Percentiles rank a stretch among this genome's conserved stretches.
These are phyloP conservation scores for Ophiostoma fasciatum DNA, from an alignment of 2,329 filamentous ascomycete species.

Conservation along the genomic window DNA sequence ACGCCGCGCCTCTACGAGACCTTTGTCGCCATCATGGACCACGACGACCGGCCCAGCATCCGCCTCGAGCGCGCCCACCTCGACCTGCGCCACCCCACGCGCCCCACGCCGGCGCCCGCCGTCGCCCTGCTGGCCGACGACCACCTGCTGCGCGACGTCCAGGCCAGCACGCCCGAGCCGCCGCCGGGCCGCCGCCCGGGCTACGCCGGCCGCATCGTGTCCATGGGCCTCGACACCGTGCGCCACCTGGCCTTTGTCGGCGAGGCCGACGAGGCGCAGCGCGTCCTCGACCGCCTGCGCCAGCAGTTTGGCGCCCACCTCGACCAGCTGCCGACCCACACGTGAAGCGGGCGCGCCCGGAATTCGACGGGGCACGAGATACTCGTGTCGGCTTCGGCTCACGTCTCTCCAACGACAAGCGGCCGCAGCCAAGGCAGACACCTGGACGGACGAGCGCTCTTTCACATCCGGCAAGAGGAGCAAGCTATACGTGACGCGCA, in stretches of 20 bases:
- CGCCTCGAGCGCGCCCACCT: slow-evolving; percentile 37
- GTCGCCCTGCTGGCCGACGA: slow-evolving; percentile 26
- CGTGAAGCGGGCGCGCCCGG: slow-evolving; percentile 1
- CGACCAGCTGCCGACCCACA: slow-evolving; percentile 6
- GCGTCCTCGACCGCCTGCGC: slow-evolving; percentile 17
- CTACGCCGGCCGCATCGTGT: slow-evolving; percentile 18
- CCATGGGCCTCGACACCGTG: slow-evolving; percentile 32
- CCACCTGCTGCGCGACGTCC: slow-evolving; percentile 11
- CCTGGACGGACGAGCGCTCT: too few relatives aligned
- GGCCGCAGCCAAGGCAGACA: too few relatives aligned
- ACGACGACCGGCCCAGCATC: slow-evolving; percentile 20
- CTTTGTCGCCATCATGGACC: slow-evolving; percentile 32
- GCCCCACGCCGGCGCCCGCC: slow-evolving; percentile 31
- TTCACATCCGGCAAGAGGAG: too few relatives aligned
- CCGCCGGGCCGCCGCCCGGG: slow-evolving; percentile 15
- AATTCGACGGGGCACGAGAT: too few relatives aligned
- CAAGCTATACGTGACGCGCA: too few relatives aligned
- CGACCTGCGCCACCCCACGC: slow-evolving; percentile 37
- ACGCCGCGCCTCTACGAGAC: slow-evolving; percentile 35
- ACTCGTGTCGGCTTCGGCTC: too few relatives aligned
- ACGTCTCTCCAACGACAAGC: too few relatives aligned
- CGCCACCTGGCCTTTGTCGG: slow-evolving; percentile 28
- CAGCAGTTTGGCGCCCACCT: slow-evolving; percentile 10
- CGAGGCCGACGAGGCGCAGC: slow-evolving; percentile 25
- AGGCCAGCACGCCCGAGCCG: slow-evolving; percentile 4